phyloP scores from a whole-genome alignment of 352 stramenopile species.

The Globisporangium apiculatum region DNA sequence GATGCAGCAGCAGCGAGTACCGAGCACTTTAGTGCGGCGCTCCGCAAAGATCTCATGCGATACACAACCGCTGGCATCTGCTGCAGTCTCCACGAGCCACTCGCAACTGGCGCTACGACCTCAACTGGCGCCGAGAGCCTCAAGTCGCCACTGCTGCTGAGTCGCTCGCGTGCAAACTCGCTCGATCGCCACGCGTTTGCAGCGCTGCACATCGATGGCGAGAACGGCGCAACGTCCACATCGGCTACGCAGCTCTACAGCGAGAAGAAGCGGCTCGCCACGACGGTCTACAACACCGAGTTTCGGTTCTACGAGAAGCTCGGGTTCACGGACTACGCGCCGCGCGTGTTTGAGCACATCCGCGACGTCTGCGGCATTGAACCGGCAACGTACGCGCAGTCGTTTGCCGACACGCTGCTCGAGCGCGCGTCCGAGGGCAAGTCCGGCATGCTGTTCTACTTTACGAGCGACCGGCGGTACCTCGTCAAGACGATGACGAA shows the following conservation, averaged over 20 bases:
- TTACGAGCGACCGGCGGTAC: slow-evolving; percentile 79
- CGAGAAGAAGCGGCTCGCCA: slow-evolving; percentile 78
- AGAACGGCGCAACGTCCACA: slow-evolving; percentile 9
- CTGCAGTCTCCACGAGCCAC: slow-evolving; percentile 56
- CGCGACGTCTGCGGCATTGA: slow-evolving; percentile 71
- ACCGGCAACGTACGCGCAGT: slow-evolving; percentile 74
- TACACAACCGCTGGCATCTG: slow-evolving; percentile 82
- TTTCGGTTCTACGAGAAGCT: slow-evolving; percentile 85
- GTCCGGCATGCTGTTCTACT: slow-evolving; percentile 87
- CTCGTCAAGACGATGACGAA: slow-evolving; percentile 89
- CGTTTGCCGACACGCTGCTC: slow-evolving; percentile 76
- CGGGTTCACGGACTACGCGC: slow-evolving; percentile 82
- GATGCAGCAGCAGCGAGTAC: slow-evolving; percentile 17
- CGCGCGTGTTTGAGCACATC: slow-evolving; percentile 81
- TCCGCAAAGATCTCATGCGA: slow-evolving; percentile 81
- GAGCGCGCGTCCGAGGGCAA: slow-evolving; percentile 81
- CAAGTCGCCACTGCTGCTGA: slow-evolving; percentile 30
- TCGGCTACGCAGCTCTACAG: slow-evolving; percentile 32
- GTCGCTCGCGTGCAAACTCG: slow-evolving; percentile 25
- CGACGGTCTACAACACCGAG: slow-evolving; percentile 77
- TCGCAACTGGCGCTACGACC: not conserved
- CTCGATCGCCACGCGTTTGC: slow-evolving; percentile 34
- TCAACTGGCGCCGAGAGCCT: slow-evolving; percentile 19
- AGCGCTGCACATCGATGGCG: slow-evolving; percentile 55
- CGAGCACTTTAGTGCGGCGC: slow-evolving; percentile 72